These are phyloP conservation scores for Xerocomellus chrysenteron DNA, from an alignment of 768 basidiomycete genomes.

Conservation along the genomic window DNA sequence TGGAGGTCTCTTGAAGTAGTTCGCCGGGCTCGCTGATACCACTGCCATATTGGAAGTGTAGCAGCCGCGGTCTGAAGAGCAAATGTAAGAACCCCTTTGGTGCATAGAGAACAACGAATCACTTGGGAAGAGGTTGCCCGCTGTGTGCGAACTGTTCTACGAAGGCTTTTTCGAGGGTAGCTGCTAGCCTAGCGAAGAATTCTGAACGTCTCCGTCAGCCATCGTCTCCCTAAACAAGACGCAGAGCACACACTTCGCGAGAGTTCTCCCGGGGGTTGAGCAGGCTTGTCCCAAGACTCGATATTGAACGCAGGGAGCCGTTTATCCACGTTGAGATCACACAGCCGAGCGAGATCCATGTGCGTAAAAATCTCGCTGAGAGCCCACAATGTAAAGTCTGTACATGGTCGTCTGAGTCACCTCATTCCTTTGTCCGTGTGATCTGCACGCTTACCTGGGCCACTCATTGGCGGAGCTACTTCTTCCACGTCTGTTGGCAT, in stretches of 20 bases:
- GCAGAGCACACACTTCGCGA: constrained; percentile 36
- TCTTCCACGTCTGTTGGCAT: constrained; percentile 18
- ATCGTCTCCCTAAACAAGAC: constrained; percentile 1
- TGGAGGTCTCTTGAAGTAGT: constrained; percentile 37
- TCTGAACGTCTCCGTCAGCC: constrained; percentile 35
- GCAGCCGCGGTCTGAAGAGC: constrained; percentile 37
- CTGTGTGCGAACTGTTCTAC: constrained; percentile 37
- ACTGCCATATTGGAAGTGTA: constrained; percentile 57
- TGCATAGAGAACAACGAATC: background rate
- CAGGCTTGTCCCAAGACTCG: constrained; percentile 36
- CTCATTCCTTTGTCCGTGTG: background rate
- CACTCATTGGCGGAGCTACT: constrained; percentile 28
- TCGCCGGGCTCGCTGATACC: constrained; percentile 36
- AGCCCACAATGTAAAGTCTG: constrained; percentile 53
- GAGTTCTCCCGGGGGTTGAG: constrained; percentile 41
- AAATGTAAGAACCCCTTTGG: constrained; percentile 3
- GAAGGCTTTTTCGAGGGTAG: constrained; percentile 45
- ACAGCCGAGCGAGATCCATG: constrained; percentile 63
- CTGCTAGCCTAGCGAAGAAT: constrained; percentile 46
- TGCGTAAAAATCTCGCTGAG: constrained; percentile 67
- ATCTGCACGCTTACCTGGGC: constrained; percentile 36
- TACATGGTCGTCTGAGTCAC: background rate
- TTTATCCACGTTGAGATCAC: constrained; percentile 54
- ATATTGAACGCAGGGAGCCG: constrained; percentile 48
- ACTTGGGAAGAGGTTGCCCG: constrained; percentile 36